Conservation (phyloP, 495 filamentous ascomycete genomes). For the Neurospora pannonica region DNA sequence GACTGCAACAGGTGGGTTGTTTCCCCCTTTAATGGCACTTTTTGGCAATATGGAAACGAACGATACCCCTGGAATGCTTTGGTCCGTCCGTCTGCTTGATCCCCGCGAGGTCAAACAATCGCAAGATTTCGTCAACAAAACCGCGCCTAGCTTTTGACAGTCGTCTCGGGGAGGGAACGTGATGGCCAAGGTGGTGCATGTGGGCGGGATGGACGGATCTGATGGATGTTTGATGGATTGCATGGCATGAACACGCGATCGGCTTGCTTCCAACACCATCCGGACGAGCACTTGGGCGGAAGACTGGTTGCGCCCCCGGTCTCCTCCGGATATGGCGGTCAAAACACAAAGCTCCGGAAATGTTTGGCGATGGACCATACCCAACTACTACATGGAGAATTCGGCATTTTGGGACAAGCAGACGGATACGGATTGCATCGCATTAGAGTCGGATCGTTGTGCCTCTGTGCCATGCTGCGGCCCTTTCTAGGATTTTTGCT, state of each 20-base stretch:
- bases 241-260: background rate
- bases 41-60: background rate
- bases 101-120: background rate
- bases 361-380: background rate
- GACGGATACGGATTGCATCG: background rate
- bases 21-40: slow-evolving; percentile 2
- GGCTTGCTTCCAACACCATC: background rate
- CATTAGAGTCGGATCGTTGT: background rate
- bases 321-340: background rate
- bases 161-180: background rate
- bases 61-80: background rate
- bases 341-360: background rate
- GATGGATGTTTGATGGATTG: background rate
- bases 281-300: background rate
- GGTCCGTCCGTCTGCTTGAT: background rate
- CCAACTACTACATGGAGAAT: background rate
- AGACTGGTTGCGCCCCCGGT: background rate
- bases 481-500: background rate
- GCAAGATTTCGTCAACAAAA: background rate
- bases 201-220: background rate
- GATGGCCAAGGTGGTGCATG: background rate
- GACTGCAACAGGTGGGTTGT: slow-evolving; percentile 69
- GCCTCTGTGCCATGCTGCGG: background rate
- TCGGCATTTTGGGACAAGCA: background rate
- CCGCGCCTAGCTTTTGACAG: background rate